These are phyloP conservation scores for Fagopyrum homotropicum DNA, from an alignment of 148 eudicot species.

Conservation along the genomic window DNA sequence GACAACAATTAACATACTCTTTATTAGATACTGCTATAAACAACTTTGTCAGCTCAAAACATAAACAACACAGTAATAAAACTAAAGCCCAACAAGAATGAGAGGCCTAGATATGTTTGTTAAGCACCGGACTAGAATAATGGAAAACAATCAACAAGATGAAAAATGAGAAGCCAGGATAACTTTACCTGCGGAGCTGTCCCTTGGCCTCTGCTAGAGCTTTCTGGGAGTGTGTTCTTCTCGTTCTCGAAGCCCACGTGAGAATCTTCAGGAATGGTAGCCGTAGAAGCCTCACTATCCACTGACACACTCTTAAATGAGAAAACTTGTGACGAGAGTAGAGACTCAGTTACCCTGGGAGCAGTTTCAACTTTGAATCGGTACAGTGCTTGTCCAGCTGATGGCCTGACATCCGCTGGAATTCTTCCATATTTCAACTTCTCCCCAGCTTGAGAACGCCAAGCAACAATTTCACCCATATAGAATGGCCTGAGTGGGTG, in stretches of 20 bases:
- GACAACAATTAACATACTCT: no score
- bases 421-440: constrained; percentile 92
- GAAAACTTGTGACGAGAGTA: constrained; percentile 84
- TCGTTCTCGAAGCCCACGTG: constrained; percentile 19
- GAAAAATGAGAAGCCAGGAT: not conserved
- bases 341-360: constrained; percentile 49
- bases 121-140: not conserved
- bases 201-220: constrained; percentile 35
- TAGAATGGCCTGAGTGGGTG: constrained; percentile 97
- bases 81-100: not conserved
- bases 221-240: constrained; percentile 30
- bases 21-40: no score
- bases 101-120: not conserved
- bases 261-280: constrained; percentile 22
- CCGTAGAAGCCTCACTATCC: constrained; percentile 46
- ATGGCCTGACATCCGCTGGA: constrained; percentile 83
- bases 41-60: not conserved
- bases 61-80: not conserved
- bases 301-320: constrained; percentile 74
- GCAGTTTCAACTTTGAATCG: constrained; percentile 72
- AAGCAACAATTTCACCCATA: constrained; percentile 90
- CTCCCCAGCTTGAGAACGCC: constrained; percentile 89
- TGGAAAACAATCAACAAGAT: not conserved
- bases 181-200: constrained; percentile 46
- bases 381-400: constrained; percentile 91